These are phyloP conservation scores for Teunomyces kruisii DNA, from an alignment of 805 yeast genomes.

Conservation along the genomic window DNA sequence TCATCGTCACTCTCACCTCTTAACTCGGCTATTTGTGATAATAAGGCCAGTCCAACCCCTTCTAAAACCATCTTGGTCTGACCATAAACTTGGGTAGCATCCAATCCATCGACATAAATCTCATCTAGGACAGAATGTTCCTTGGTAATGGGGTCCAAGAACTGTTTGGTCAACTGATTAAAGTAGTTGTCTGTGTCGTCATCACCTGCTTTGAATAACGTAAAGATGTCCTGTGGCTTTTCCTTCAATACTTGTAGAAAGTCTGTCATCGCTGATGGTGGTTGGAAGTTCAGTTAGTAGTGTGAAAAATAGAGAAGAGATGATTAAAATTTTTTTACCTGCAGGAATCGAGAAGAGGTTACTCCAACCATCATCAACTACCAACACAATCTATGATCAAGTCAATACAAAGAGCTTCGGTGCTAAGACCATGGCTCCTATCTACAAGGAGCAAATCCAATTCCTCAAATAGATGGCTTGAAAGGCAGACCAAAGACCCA, in stretches of 20 bases:
- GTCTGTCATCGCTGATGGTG: constrained; percentile 18
- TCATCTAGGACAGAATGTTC: constrained; percentile 71
- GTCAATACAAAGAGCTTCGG: not conserved
- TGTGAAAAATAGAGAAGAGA: constrained; percentile 8
- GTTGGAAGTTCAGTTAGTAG: not conserved
- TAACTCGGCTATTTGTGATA: constrained; percentile 45
- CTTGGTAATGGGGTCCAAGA: constrained; percentile 59
- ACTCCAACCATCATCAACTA: not conserved
- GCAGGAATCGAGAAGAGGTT: not conserved
- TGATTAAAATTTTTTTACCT: constrained; percentile 5
- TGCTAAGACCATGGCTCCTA: not conserved
- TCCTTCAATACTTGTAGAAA: constrained; percentile 19
- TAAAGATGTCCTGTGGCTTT: constrained; percentile 26
- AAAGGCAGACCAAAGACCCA: constrained; percentile 64
- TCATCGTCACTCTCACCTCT: constrained; percentile 15
- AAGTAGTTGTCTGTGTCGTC: constrained; percentile 17
- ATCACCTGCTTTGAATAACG: constrained; percentile 13
- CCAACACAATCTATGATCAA: not conserved
- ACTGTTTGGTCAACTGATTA: constrained; percentile 41
- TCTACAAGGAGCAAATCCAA: constrained; percentile 23
- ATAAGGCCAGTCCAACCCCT: constrained; percentile 65
- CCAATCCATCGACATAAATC: constrained; percentile 80
- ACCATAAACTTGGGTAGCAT: constrained; percentile 90
- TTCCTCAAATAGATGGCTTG: constrained; percentile 72
- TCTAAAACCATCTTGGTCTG: constrained; percentile 86